Percentiles rank a stretch among this genome's conserved stretches.
Evolutionary conservation across 257 asterid species (phyloP).

Genomic region (Cinchona pubescens): DNA sequence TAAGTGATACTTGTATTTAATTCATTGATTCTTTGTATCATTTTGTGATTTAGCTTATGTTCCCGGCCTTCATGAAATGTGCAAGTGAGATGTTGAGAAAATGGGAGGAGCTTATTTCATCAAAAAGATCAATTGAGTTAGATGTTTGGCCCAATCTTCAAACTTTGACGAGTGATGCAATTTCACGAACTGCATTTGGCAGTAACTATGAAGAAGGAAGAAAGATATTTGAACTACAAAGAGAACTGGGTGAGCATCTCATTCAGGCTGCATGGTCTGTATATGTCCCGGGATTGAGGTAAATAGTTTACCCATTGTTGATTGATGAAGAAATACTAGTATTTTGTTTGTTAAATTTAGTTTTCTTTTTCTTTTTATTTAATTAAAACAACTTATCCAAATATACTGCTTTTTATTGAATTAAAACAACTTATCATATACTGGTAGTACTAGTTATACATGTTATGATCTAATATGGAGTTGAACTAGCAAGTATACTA

Average conservation of each 20-base stretch:
- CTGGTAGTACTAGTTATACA: too few relatives aligned
- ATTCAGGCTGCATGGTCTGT: not conserved
- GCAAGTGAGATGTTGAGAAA: not conserved
- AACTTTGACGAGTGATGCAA: not conserved
- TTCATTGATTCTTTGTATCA: not conserved
- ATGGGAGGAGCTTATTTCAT: not conserved
- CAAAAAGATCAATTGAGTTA: not conserved
- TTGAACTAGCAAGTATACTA: too few relatives aligned
- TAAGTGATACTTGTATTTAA: too few relatives aligned
- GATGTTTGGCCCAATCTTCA: slow-evolving; percentile 2
- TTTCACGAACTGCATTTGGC: slow-evolving; percentile 5
- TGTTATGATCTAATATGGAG: not conserved
- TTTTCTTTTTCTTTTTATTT: not conserved
- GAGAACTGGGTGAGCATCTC: not conserved
- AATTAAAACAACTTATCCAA: too few relatives aligned
- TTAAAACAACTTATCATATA: not conserved
- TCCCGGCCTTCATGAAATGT: not conserved
- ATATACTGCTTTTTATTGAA: too few relatives aligned
- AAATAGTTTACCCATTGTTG: not conserved
- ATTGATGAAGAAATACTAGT: not conserved
- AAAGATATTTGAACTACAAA: slow-evolving; percentile 8
- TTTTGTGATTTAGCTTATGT: not conserved
- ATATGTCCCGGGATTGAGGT: slow-evolving; percentile 2
- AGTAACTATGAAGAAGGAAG: slow-evolving; percentile 1
- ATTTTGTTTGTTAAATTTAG: not conserved